These are phyloP conservation scores for Hypoxylon subgilvum DNA, from an alignment of 495 filamentous ascomycete genomes.

Conservation along the genomic window DNA sequence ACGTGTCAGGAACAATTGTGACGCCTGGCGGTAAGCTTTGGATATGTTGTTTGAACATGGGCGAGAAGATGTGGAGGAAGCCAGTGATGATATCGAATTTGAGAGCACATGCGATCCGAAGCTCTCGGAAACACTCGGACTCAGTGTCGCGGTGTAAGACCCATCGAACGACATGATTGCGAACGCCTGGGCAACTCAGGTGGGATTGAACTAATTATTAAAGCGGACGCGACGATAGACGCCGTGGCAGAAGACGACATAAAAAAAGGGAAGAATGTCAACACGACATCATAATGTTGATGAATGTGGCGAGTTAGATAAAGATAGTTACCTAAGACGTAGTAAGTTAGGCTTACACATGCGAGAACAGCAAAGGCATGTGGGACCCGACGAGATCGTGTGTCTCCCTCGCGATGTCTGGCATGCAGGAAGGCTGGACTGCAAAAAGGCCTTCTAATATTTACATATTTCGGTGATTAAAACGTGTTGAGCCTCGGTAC, in stretches of 20 bases:
- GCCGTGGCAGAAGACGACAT: slow-evolving; percentile 15
- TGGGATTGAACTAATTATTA: slow-evolving; percentile 19
- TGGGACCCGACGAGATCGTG: slow-evolving; percentile 32
- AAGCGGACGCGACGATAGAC: slow-evolving; percentile 18
- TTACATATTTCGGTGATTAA: slow-evolving; percentile 19
- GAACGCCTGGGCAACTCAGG: slow-evolving; percentile 16
- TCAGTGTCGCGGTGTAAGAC: slow-evolving; percentile 47
- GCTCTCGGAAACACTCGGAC: slow-evolving; percentile 39
- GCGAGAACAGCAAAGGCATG: slow-evolving; percentile 35
- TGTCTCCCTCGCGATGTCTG: slow-evolving; percentile 18
- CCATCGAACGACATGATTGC: slow-evolving; percentile 49
- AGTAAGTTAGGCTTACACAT: slow-evolving; percentile 17
- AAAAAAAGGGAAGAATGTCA: slow-evolving; percentile 15
- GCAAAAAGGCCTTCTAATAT: background rate
- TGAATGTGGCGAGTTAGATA: background rate
- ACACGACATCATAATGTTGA: slow-evolving; percentile 16
- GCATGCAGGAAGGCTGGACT: slow-evolving; percentile 31
- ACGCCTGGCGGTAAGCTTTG: slow-evolving; percentile 87
- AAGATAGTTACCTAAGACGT: background rate
- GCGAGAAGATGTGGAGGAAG: slow-evolving; percentile 57
- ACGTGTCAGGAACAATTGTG: slow-evolving; percentile 89
- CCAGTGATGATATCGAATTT: slow-evolving; percentile 54
- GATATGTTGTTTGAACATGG: slow-evolving; percentile 68
- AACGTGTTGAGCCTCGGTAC: slow-evolving; percentile 35
- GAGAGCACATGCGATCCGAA: slow-evolving; percentile 49